phyloP scores from a whole-genome alignment of 148 eudicot species.

The Rhododendron kiyosumense region DNA sequence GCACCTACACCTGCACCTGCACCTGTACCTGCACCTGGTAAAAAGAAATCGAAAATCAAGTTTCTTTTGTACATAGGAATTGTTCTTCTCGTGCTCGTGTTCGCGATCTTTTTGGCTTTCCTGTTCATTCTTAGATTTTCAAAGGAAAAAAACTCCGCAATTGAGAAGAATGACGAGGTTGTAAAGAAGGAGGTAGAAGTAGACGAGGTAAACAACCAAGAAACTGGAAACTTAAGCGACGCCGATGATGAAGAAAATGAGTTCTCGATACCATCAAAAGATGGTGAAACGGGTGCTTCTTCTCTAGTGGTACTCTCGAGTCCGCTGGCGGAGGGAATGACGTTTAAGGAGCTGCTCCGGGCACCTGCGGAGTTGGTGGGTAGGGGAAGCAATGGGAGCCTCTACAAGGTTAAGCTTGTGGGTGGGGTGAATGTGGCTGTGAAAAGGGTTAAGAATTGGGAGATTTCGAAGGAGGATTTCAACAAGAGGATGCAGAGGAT shows the following conservation, averaged over 20 bases:
- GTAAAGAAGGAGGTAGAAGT: neutral
- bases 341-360: slow-evolving; percentile 35
- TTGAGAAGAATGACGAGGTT: neutral
- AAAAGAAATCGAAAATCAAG: neutral
- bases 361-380: slow-evolving; percentile 46
- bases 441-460: slow-evolving; percentile 47
- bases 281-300: slow-evolving; percentile 11
- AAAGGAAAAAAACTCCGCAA: slow-evolving; percentile 5
- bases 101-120: slow-evolving; percentile 14
- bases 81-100: slow-evolving; percentile 15
- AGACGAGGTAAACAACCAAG: neutral
- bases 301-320: slow-evolving; percentile 25
- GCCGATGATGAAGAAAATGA: slow-evolving; percentile 14
- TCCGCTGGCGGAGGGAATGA: slow-evolving; percentile 32
- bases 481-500: slow-evolving; percentile 37
- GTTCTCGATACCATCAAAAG: slow-evolving; percentile 27
- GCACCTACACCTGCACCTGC: neutral
- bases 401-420: slow-evolving; percentile 32
- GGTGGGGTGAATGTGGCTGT: slow-evolving; percentile 32
- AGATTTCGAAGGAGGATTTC: slow-evolving; percentile 28
- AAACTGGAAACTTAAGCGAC: slow-evolving; percentile 7
- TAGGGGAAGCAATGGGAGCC: slow-evolving; percentile 41
- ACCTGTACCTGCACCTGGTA: neutral
- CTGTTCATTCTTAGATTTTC: neutral
- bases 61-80: slow-evolving; percentile 25